These are phyloP conservation scores for Toxicodendron radicans DNA, from an alignment of 345 rosid species.

Conservation along the genomic window DNA sequence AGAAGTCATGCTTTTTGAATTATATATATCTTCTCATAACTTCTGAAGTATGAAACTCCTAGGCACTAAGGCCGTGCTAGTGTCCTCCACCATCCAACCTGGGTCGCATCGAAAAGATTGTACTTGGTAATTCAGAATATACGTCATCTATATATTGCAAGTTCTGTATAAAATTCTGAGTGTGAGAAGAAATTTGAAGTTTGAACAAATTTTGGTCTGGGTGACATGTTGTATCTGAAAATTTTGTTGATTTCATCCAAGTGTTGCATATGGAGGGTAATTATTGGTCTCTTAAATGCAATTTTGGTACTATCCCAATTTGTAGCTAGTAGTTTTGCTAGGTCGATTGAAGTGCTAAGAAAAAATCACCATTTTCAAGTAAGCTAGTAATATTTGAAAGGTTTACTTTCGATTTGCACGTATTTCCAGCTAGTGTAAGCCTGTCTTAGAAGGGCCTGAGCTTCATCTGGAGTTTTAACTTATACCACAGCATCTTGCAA, in stretches of 20 bases:
- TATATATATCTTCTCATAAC: neutral
- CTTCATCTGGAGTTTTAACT: too few species aligned
- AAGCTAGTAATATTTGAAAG: too few species aligned
- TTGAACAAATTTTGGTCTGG: neutral
- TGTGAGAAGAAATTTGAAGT: neutral
- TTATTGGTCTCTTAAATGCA: neutral
- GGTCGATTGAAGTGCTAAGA: neutral
- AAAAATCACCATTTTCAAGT: constrained; percentile 1
- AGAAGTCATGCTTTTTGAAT: neutral
- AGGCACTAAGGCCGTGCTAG: neutral
- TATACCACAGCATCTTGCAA: too few species aligned
- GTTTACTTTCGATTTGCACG: too few species aligned
- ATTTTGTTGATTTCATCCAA: neutral
- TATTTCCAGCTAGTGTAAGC: too few species aligned
- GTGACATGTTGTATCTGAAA: neutral
- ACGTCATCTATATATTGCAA: neutral
- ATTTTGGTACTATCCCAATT: neutral
- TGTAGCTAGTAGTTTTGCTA: neutral
- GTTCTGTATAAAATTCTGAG: neutral
- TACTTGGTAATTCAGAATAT: neutral
- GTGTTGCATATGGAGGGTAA: neutral
- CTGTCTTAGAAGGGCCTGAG: too few species aligned
- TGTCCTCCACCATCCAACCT: neutral
- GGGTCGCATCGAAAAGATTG: neutral
- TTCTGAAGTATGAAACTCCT: constrained; percentile 1